Evolutionary conservation across 148 eudicot genomes (phyloP).

Genomic region (Polygonum maritimum): DNA sequence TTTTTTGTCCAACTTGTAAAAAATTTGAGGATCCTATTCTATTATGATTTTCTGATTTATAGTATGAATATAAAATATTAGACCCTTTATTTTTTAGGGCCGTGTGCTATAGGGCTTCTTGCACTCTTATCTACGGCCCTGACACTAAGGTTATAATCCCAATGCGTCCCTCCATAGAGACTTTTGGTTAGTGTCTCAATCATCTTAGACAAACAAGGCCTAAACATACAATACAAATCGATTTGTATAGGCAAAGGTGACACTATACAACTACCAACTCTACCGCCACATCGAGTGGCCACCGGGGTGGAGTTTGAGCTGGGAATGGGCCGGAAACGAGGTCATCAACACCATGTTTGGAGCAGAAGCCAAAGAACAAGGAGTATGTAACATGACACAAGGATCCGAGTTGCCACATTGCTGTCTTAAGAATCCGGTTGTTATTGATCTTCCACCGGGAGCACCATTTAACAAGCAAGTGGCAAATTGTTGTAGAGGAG

Average conservation of each 20-base stretch:
- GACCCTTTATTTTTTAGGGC: no score
- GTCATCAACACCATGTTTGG: conserved; percentile 64
- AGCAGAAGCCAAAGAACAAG: conserved; percentile 76
- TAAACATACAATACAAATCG: not conserved
- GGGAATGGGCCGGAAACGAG: conserved; percentile 53
- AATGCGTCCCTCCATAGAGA: not conserved
- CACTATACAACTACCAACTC: conserved; percentile 57
- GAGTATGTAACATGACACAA: conserved; percentile 40
- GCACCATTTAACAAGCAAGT: conserved; percentile 41
- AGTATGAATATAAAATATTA: no score
- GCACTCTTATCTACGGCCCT: no score
- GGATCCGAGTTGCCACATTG: conserved; percentile 55
- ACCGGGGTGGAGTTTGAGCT: conserved; percentile 76
- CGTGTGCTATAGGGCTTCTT: no score
- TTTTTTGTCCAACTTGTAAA: no score
- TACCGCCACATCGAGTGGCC: conserved; percentile 58
- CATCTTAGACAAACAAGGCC: not conserved
- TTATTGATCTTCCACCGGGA: conserved; percentile 60
- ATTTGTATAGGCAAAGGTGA: conserved; percentile 34
- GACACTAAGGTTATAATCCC: no score
- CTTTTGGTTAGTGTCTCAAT: not conserved
- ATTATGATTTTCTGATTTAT: no score
- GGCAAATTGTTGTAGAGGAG: conserved; percentile 66
- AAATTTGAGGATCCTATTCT: no score
- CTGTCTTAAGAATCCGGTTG: conserved; percentile 50